Evolutionary conservation across 2,329 filamentous ascomycete genomes (phyloP).

Genomic region (Arthroderma sp.): DNA sequence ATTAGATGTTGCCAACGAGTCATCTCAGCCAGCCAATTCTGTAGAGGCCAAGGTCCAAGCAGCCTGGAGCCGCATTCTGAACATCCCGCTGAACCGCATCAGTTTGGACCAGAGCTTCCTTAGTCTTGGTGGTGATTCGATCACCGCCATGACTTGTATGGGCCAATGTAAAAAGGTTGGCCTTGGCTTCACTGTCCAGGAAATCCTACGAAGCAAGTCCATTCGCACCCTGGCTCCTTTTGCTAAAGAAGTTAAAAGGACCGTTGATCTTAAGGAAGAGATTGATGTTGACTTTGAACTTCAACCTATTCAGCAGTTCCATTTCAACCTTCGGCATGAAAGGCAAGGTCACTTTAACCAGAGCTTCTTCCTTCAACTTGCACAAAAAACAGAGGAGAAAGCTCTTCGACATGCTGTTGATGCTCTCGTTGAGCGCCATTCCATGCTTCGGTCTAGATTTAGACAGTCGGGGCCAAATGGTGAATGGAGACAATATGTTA

Average conservation of each 20-base stretch:
- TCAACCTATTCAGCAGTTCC: slow-evolving; percentile 19
- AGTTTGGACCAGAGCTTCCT: slow-evolving; percentile 31
- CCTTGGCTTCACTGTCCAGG: slow-evolving; percentile 37
- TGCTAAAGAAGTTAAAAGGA: slow-evolving; percentile 22
- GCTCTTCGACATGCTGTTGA: slow-evolving; percentile 12
- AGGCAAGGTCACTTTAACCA: slow-evolving; percentile 19
- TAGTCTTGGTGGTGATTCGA: slow-evolving; percentile 38
- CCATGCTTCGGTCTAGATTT: slow-evolving; percentile 19
- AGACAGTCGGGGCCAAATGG: slow-evolving; percentile 20
- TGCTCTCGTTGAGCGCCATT: slow-evolving; percentile 15
- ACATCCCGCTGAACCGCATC: slow-evolving; percentile 25
- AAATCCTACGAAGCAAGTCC: slow-evolving; percentile 38
- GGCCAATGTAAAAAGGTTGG: slow-evolving; percentile 37
- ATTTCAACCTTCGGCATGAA: slow-evolving; percentile 13
- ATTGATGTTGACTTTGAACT: slow-evolving; percentile 16
- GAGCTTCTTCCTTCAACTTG: slow-evolving; percentile 16
- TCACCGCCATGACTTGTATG: slow-evolving; percentile 41
- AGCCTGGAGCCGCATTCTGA: slow-evolving; percentile 31
- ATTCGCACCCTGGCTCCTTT: slow-evolving; percentile 28
- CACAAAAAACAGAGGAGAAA: background rate
- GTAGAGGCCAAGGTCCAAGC: slow-evolving; percentile 23
- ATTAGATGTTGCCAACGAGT: background rate
- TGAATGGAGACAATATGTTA: slow-evolving; percentile 15
- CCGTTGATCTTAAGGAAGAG: slow-evolving; percentile 21
- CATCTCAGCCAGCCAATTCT: slow-evolving; percentile 14